These are phyloP conservation scores for Saturnispora zaruensis DNA, from an alignment of 805 yeast species.

Conservation along the genomic window DNA sequence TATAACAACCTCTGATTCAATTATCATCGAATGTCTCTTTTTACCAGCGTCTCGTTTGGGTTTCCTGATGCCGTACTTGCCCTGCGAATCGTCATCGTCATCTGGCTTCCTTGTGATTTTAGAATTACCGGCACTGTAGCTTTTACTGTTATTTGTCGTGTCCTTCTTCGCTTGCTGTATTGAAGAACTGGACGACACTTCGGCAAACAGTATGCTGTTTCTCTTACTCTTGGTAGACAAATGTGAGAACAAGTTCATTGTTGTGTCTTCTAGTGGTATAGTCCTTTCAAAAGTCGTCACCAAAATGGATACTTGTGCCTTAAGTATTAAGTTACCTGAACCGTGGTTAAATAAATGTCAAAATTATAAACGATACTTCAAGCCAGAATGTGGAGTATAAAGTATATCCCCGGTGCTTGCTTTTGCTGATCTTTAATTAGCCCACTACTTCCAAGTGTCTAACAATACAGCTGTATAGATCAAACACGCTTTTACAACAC, in stretches of 20 bases:
- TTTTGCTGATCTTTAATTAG: background rate
- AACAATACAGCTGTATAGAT: background rate
- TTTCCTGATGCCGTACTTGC: background rate
- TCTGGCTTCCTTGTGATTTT: background rate
- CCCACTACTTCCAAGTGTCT: background rate
- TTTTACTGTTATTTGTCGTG: background rate
- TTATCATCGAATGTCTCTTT: slow-evolving; percentile 8
- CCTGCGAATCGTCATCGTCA: background rate
- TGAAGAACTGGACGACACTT: background rate
- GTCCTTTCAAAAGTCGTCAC: background rate
- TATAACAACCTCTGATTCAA: slow-evolving; percentile 1
- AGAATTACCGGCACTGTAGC: background rate
- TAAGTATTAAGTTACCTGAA: background rate
- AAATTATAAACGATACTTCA: no score
- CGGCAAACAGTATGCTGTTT: background rate
- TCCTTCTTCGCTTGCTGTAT: background rate
- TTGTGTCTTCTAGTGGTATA: background rate
- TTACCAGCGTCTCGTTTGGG: background rate
- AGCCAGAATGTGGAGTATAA: background rate
- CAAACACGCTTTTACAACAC: background rate
- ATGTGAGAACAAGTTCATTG: background rate
- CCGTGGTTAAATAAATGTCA: background rate
- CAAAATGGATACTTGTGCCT: no score
- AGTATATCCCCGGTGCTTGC: background rate
- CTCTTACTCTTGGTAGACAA: background rate